Evolutionary conservation across 805 yeast species (phyloP).

Genomic region (Hanseniaspora nectarophila): DNA sequence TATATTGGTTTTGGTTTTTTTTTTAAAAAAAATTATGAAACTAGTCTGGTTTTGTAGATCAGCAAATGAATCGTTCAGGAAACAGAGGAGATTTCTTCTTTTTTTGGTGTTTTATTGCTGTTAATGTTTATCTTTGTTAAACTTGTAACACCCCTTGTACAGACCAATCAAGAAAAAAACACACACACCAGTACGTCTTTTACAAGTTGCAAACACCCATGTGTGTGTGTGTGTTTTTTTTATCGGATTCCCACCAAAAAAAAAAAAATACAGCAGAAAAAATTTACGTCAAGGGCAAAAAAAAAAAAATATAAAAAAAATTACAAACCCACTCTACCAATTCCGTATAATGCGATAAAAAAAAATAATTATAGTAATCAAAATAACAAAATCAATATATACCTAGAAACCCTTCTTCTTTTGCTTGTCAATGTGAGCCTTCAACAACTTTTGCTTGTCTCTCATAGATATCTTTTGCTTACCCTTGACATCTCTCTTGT

Average conservation of each 20-base stretch:
- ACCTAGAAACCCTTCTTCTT: slow-evolving; percentile 68
- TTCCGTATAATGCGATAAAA: background rate
- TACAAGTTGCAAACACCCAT: too few species aligned
- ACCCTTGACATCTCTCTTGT: slow-evolving; percentile 87
- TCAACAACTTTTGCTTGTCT: slow-evolving; percentile 75
- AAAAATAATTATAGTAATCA: background rate
- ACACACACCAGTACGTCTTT: too few species aligned
- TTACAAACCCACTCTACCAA: background rate
- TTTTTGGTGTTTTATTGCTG: too few species aligned
- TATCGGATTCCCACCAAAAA: background rate
- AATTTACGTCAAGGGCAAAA: background rate
- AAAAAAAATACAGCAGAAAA: too few species aligned
- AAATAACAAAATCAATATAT: background rate
- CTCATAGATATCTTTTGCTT: slow-evolving; percentile 80
- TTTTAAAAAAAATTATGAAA: background rate
- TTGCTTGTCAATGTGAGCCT: slow-evolving; percentile 80
- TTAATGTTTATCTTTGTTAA: too few species aligned
- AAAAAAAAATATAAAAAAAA: background rate
- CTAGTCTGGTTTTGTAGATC: background rate
- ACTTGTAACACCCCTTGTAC: too few species aligned
- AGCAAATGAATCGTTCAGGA: too few species aligned
- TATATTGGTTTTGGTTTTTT: background rate
- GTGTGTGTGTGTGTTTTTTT: background rate
- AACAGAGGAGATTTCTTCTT: too few species aligned
- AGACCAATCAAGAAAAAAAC: too few species aligned